These are phyloP conservation scores for Penicillium sp. DNA, from an alignment of 2,329 filamentous ascomycete species.

Conservation along the genomic window DNA sequence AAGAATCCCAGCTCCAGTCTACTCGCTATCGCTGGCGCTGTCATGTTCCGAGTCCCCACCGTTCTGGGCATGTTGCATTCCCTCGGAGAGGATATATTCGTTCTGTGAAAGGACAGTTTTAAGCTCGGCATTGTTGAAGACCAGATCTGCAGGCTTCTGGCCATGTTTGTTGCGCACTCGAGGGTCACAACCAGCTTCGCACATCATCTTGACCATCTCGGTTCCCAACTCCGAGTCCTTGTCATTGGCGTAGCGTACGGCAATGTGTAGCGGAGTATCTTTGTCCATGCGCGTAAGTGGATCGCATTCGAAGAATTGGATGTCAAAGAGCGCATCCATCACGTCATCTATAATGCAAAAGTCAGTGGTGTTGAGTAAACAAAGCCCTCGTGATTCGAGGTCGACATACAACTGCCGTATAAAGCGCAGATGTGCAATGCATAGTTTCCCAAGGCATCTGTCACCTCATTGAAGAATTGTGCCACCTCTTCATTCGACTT, in stretches of 20 bases:
- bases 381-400: neutral
- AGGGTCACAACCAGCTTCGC: slow-evolving; percentile 46
- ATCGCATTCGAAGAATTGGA: slow-evolving; percentile 47
- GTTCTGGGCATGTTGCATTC: slow-evolving; percentile 29
- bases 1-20: slow-evolving; percentile 6
- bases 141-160: slow-evolving; percentile 43
- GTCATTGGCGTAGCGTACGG: slow-evolving; percentile 44
- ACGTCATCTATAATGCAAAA: slow-evolving; percentile 36
- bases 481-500: slow-evolving; percentile 60
- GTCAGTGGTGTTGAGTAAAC: neutral
- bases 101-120: slow-evolving; percentile 40
- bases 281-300: slow-evolving; percentile 43
- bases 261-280: slow-evolving; percentile 44
- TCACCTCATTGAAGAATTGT: slow-evolving; percentile 75
- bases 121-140: slow-evolving; percentile 41
- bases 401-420: slow-evolving; percentile 72
- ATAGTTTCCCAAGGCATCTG: slow-evolving; percentile 79
- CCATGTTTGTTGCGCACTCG: slow-evolving; percentile 45
- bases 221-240: slow-evolving; percentile 40
- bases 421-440: slow-evolving; percentile 83
- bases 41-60: slow-evolving; percentile 34
- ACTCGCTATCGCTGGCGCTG: slow-evolving; percentile 42
- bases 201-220: slow-evolving; percentile 47
- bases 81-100: slow-evolving; percentile 45
- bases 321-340: slow-evolving; percentile 45